Evolutionary conservation across 805 yeast genomes (phyloP), one percentile per base, ranked within the genome.

Genomic region (Wickerhamomyces kurtzmanii): DNA sequence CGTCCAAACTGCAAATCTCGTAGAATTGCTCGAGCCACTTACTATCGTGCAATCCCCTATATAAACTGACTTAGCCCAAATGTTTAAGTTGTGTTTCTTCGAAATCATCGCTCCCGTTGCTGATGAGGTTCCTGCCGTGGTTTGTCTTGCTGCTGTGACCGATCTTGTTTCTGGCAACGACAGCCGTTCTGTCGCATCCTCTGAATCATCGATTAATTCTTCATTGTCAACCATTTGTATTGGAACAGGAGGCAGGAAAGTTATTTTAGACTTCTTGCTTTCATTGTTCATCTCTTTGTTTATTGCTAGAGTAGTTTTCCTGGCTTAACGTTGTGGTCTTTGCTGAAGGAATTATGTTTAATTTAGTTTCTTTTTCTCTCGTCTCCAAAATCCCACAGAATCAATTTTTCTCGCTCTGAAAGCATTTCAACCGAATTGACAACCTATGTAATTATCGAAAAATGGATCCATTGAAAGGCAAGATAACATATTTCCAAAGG

Each of bases 401-500:
- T 15, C 31, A 17, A n/a, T 12, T 22, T 22, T 15, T 12, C 18
- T 12, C 18, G 5, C 5, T 26, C 18, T 13, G 12, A 20, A 12
- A 14, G 26, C 15, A 17, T 9, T 15, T 15, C 19, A 6, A 28
- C 17, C 17, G 14, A n/a, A n/a, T n/a, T n/a, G n/a, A n/a, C n/a
- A n/a, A n/a, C n/a, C n/a, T n/a, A n/a, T n/a, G n/a, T n/a, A n/a
- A n/a, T n/a, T n/a, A n/a, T n/a, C n/a, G n/a, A 17, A 28, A 22
- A 14, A 69, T 70, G 73, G 75, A 71, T 33, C 68, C 65, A 13
- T 45, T 75, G 23, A 55, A 55, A 17, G 56, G 54, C 14, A 60
- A 71, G 32, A 61, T 74, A 23, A 59, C 79, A 2, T 47, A 60
- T 5, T 59, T 66, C 57, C 69, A 62, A 45, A 67, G 68, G 26